Evolutionary conservation across 441 rosid genomes (phyloP).

Genomic region (Pelargonium citronellum): DNA sequence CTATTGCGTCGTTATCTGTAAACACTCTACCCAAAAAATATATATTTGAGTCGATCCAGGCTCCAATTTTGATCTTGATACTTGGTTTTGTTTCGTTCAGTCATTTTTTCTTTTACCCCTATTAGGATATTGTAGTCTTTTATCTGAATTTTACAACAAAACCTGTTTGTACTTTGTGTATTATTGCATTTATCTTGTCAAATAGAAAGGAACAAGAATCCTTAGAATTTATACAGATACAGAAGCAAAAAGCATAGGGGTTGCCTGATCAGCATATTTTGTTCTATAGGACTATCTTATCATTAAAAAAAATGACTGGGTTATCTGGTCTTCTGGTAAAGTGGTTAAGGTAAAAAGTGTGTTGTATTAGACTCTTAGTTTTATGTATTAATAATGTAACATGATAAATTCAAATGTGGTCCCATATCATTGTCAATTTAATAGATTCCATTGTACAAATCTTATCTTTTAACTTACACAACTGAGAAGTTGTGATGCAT

Average conservation of each 20-base stretch:
- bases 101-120: background rate
- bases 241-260: no score
- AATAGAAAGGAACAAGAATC: background rate
- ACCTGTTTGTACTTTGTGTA: background rate
- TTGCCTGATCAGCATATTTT: no score
- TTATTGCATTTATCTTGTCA: no score
- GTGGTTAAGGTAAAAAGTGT: no score
- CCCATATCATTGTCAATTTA: background rate
- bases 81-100: background rate
- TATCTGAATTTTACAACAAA: slow-evolving; percentile 1
- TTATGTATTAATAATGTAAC: background rate
- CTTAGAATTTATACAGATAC: no score
- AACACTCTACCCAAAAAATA: slow-evolving; percentile 22
- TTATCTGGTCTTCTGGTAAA: no score
- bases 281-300: no score
- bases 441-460: background rate
- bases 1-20: slow-evolving; percentile 61
- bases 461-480: background rate
- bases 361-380: background rate
- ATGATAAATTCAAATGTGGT: background rate
- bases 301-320: no score
- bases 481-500: background rate
- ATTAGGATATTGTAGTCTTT: background rate
- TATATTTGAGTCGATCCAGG: background rate
- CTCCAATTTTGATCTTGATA: background rate